Evolutionary conservation across 2,329 filamentous ascomycete genomes (phyloP).

Genomic region (Thyridium curvatum): DNA sequence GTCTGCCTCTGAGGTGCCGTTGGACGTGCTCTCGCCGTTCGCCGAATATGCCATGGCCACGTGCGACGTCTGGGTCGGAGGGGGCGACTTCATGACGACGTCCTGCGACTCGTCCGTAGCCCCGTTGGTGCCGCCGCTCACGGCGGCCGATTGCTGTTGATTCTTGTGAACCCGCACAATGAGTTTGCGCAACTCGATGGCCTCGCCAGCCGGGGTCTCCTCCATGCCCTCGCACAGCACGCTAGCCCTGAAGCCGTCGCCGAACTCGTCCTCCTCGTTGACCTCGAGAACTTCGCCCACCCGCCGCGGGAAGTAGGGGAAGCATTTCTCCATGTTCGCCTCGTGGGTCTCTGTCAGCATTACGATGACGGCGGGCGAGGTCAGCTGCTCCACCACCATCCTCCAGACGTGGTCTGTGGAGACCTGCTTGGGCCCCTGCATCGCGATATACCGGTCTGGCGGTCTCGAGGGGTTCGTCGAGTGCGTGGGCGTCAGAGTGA

Average conservation of each 20-base stretch:
- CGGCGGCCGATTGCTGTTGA: not conserved
- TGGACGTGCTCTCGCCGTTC: not conserved
- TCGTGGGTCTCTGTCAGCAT: constrained; percentile 93
- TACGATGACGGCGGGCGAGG: constrained; percentile 73
- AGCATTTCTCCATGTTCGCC: constrained; percentile 73
- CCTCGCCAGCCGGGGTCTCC: constrained; percentile 47
- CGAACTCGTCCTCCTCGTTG: constrained; percentile 59
- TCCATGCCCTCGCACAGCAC: constrained; percentile 60
- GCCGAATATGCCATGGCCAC: not conserved
- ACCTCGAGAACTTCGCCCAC: constrained; percentile 47
- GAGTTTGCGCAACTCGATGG: constrained; percentile 71
- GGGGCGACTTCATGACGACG: constrained; percentile 10
- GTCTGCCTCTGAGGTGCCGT: not conserved
- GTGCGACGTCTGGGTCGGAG: not conserved
- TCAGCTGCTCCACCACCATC: constrained; percentile 79
- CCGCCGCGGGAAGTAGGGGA: constrained; percentile 72
- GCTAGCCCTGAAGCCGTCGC: constrained; percentile 60
- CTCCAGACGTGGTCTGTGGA: constrained; percentile 85
- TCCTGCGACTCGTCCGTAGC: constrained; percentile 1
- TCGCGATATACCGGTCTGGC: constrained; percentile 72
- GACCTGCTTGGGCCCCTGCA: constrained; percentile 78
- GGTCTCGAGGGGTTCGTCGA: constrained; percentile 11
- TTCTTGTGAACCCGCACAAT: constrained; percentile 39
- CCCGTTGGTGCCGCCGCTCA: not conserved
- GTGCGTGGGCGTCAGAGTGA: constrained; percentile 43